phyloP scores from a whole-genome alignment of 225 moss, liverwort and hornwort genomes.

The Physcomitrellopsis africana region DNA sequence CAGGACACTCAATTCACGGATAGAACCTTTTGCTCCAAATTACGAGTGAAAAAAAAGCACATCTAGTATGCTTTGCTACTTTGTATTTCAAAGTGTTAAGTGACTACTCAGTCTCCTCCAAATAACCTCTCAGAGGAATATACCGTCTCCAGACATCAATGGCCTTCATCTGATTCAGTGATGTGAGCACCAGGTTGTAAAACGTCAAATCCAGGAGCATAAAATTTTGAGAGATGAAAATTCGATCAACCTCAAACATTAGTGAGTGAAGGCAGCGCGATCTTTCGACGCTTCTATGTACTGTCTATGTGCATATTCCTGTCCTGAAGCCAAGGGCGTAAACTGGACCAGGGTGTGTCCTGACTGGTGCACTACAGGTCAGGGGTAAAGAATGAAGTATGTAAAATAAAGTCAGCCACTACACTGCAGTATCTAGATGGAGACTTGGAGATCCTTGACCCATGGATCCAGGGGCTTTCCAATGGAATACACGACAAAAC shows the following conservation, averaged over 20 bases:
- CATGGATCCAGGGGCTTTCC: constrained; percentile 93
- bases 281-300: constrained; percentile 13
- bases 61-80: no score
- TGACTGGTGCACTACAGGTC: constrained; percentile 23
- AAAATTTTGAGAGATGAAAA: constrained; percentile 18
- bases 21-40: no score
- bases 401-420: background rate
- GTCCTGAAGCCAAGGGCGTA: constrained; percentile 1
- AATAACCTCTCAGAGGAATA: constrained; percentile 20
- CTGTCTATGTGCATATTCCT: background rate
- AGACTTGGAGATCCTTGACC: constrained; percentile 83
- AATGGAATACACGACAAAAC: constrained; percentile 82
- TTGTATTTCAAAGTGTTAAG: no score
- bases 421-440: constrained; percentile 41
- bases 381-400: constrained; percentile 38
- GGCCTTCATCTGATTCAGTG: constrained; percentile 18
- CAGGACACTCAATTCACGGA: no score
- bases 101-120: constrained; percentile 17
- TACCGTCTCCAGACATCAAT: constrained; percentile 17
- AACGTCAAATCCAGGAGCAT: constrained; percentile 11
- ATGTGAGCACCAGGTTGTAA: constrained; percentile 15
- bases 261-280: constrained; percentile 24
- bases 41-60: no score
- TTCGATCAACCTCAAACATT: constrained; percentile 19
- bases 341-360: background rate